A percentile compares a stretch with the other conserved stretches of the same genome.
phyloP scores from a whole-genome alignment of 164 flowering plant genomes.

The Amborella trichopoda region DNA sequence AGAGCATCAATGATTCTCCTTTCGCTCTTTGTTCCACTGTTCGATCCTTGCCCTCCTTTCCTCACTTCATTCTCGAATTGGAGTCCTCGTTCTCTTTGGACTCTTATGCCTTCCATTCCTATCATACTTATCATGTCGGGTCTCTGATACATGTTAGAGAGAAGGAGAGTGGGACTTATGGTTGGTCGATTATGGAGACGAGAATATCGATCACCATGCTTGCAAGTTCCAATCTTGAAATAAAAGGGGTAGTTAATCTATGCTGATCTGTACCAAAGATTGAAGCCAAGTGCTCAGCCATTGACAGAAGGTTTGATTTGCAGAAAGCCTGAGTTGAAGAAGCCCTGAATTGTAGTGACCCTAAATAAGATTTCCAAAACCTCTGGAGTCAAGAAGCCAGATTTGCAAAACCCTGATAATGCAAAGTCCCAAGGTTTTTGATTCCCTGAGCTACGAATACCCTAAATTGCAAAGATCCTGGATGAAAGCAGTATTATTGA shows the following conservation, averaged over 20 bases:
- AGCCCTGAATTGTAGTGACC: too few relatives aligned
- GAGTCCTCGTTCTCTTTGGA: constrained; percentile 37
- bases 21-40: constrained; percentile 70
- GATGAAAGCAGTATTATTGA: too few relatives aligned
- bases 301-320: too few relatives aligned
- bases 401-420: too few relatives aligned
- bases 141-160: constrained; percentile 70
- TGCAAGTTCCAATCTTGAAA: constrained; percentile 53
- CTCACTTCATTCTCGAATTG: constrained; percentile 58
- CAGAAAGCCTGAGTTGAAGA: too few relatives aligned
- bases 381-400: too few relatives aligned
- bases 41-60: constrained; percentile 75
- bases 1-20: constrained; percentile 28
- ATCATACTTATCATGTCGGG: constrained; percentile 41
- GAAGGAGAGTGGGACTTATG: constrained; percentile 57
- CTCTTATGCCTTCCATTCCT: constrained; percentile 8
- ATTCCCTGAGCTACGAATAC: too few relatives aligned
- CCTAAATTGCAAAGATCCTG: too few relatives aligned
- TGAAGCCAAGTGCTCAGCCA: constrained; percentile 43
- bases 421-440: too few relatives aligned
- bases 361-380: too few relatives aligned
- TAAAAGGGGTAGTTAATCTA: constrained; percentile 38
- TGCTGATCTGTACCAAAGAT: constrained; percentile 41
- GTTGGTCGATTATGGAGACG: constrained; percentile 61
- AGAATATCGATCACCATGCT: constrained; percentile 73